phyloP scores from a whole-genome alignment of 2,329 filamentous ascomycete species.

The Penicillium expansum region DNA sequence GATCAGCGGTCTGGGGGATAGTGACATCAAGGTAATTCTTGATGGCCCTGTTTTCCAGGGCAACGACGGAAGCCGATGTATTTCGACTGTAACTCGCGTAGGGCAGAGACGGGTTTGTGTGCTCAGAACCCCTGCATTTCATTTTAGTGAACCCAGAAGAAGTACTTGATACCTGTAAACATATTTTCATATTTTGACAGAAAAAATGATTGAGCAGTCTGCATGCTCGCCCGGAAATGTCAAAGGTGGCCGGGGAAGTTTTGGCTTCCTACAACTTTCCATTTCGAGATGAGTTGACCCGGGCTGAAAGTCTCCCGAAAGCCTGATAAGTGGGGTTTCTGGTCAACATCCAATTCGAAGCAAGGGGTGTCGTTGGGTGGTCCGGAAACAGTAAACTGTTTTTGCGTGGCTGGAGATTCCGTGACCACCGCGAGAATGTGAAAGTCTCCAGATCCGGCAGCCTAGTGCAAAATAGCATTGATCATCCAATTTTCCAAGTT shows the following conservation, averaged over 20 bases:
- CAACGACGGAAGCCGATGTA: constrained; percentile 40
- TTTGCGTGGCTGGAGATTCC: constrained; percentile 13
- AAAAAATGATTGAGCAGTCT: not conserved
- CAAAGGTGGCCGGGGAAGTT: constrained; percentile 2
- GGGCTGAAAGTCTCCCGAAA: not conserved
- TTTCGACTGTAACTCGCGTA: constrained; percentile 53
- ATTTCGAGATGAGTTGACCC: not conserved
- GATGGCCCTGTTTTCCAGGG: constrained; percentile 42
- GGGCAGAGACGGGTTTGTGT: constrained; percentile 28
- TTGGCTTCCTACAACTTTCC: not conserved
- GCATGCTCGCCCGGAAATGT: not conserved
- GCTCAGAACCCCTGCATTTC: constrained; percentile 33
- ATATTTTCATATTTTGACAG: constrained; percentile 2
- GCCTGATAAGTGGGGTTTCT: not conserved
- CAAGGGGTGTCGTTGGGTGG: not conserved
- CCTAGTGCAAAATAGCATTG: not conserved
- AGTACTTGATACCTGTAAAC: not conserved
- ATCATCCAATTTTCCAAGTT: not conserved
- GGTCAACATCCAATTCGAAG: not conserved
- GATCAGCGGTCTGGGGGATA: constrained; percentile 51
- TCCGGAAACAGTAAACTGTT: constrained; percentile 1
- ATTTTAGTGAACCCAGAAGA: constrained; percentile 49
- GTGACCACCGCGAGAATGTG: constrained; percentile 12
- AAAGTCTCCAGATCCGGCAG: not conserved
- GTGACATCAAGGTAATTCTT: constrained; percentile 33